These are phyloP conservation scores for Colletotrichum tofieldiae DNA, from an alignment of 2,329 filamentous ascomycete species.

Conservation along the genomic window DNA sequence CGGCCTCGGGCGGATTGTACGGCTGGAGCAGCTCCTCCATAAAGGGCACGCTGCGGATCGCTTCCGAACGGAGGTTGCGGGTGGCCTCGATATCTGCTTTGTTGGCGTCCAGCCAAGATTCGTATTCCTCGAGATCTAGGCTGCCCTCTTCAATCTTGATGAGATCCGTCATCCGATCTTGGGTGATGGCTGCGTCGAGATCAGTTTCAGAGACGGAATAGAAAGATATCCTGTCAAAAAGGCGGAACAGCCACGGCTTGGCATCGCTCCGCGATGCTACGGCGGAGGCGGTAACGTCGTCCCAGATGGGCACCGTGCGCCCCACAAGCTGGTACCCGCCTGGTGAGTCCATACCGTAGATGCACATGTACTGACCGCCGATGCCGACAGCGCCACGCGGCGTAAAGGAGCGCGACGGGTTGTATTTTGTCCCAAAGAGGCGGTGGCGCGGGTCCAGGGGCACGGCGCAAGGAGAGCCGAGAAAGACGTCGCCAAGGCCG, in stretches of 20 bases:
- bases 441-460: constrained; percentile 54
- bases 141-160: constrained; percentile 48
- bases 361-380: constrained; percentile 57
- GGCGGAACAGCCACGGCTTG: constrained; percentile 51
- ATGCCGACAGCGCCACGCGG: constrained; percentile 55
- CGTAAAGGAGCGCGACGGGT: constrained; percentile 55
- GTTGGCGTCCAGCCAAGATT: constrained; percentile 51
- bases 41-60: constrained; percentile 49
- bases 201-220: constrained; percentile 49
- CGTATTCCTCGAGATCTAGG: constrained; percentile 52
- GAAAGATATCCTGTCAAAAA: constrained; percentile 54
- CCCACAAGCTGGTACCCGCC: constrained; percentile 58
- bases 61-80: constrained; percentile 45
- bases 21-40: constrained; percentile 50
- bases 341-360: constrained; percentile 56
- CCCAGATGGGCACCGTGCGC: constrained; percentile 54
- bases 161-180: constrained; percentile 46
- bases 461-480: constrained; percentile 56
- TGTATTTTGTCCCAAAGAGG: constrained; percentile 56
- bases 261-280: background rate
- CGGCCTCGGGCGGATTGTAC: constrained; percentile 43
- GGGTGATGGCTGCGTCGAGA: constrained; percentile 46
- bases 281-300: constrained; percentile 43
- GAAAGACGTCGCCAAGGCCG: constrained; percentile 58
- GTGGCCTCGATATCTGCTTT: constrained; percentile 47